Percentiles rank a stretch among this genome's conserved stretches.
phyloP scores from a whole-genome alignment of 2,329 filamentous ascomycete genomes.

The Aspergillus ustus region DNA sequence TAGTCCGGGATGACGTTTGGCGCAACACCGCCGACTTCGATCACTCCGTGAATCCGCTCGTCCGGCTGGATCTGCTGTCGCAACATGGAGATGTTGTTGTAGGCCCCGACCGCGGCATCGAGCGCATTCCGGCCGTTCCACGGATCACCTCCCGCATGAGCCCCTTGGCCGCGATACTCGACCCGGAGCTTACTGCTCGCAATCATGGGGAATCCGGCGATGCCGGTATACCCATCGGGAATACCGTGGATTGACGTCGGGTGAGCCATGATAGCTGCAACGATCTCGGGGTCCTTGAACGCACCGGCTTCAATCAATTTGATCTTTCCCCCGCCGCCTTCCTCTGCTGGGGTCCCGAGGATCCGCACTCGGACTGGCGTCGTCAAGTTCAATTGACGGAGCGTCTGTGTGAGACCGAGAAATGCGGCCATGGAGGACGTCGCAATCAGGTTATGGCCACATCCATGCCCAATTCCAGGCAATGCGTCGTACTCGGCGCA shows the following conservation, averaged over 20 bases:
- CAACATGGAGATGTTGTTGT: slow-evolving; percentile 54
- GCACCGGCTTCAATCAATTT: too few species aligned
- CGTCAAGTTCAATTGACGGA: slow-evolving; percentile 44
- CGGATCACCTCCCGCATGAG: slow-evolving; percentile 61
- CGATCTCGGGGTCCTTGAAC: too few species aligned
- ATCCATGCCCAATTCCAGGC: slow-evolving; percentile 46
- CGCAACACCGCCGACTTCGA: too few species aligned
- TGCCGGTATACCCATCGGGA: slow-evolving; percentile 27
- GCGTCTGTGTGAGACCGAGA: slow-evolving; percentile 47
- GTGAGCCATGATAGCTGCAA: slow-evolving; percentile 31
- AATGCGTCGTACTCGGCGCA: slow-evolving; percentile 51
- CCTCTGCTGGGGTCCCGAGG: slow-evolving; percentile 27
- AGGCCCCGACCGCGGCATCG: slow-evolving; percentile 58
- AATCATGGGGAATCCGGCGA: slow-evolving; percentile 37
- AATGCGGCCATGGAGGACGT: slow-evolving; percentile 42
- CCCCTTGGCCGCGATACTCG: slow-evolving; percentile 56
- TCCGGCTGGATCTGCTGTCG: slow-evolving; percentile 61
- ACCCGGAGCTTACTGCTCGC: slow-evolving; percentile 39
- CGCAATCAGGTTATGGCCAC: slow-evolving; percentile 47
- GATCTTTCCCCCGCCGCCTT: too few species aligned
- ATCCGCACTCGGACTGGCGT: slow-evolving; percentile 44
- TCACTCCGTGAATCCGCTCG: slow-evolving; percentile 53
- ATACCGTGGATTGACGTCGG: slow-evolving; percentile 29
- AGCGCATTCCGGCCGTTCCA: slow-evolving; percentile 65
- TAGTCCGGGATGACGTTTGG: too few species aligned